Conservation (phyloP, 1,139 yeast species). For the Lodderomyces elongisporus region DNA sequence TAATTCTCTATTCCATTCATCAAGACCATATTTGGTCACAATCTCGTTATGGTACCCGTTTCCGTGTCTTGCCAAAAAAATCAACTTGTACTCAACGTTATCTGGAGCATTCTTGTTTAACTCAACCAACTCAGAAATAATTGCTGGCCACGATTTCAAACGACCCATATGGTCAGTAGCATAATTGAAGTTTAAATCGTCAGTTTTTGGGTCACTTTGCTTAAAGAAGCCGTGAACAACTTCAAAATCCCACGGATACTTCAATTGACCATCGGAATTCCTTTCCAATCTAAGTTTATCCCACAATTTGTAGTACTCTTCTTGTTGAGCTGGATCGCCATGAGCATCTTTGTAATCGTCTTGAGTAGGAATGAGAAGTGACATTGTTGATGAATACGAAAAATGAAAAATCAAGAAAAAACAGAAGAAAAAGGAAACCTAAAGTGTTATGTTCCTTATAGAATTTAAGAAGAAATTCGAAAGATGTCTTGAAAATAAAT, state of each 20-base stretch:
- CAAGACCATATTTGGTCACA: conserved; percentile 51
- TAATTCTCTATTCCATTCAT: conserved; percentile 60
- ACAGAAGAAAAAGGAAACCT: too few relatives aligned
- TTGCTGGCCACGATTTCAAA: conserved; percentile 42
- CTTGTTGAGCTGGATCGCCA: conserved; percentile 14
- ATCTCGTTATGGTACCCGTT: conserved; percentile 72
- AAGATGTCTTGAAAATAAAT: too few relatives aligned
- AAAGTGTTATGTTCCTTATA: too few relatives aligned
- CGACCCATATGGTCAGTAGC: conserved; percentile 47
- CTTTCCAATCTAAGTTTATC: conserved; percentile 9
- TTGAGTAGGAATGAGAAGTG: conserved; percentile 30
- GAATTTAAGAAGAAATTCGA: too few relatives aligned
- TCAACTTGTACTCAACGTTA: conserved; percentile 48
- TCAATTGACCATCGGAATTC: conserved; percentile 16
- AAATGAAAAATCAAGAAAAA: not conserved
- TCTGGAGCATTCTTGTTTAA: conserved; percentile 33
- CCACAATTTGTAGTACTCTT: conserved; percentile 10
- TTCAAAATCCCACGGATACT: conserved; percentile 42
- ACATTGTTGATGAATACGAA: conserved; percentile 6
- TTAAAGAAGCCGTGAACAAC: conserved; percentile 50
- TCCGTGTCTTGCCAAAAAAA: conserved; percentile 71
- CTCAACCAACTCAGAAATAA: conserved; percentile 27
- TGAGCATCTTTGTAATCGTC: conserved; percentile 37
- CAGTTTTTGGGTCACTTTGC: conserved; percentile 45
- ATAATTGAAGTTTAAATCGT: conserved; percentile 47